phyloP scores from a whole-genome alignment of 2,329 filamentous ascomycete genomes.

The Fusarium proliferatum region DNA sequence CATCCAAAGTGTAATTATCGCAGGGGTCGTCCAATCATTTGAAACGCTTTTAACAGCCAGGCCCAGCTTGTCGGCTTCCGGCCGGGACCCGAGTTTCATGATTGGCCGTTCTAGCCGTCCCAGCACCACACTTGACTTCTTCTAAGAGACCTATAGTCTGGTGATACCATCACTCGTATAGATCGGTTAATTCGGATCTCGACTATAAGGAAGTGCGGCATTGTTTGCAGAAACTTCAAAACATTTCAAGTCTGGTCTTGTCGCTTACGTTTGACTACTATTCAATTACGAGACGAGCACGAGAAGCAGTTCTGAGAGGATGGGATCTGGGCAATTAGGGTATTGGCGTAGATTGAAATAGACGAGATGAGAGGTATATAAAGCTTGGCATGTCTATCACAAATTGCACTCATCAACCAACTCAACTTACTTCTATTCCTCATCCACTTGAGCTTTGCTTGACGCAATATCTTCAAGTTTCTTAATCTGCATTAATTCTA shows the following conservation, averaged over 20 bases:
- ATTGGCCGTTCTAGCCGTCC: not conserved
- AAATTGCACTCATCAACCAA: not conserved
- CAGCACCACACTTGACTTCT: not conserved
- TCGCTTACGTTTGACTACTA: not conserved
- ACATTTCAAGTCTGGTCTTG: not conserved
- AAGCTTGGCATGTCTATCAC: not conserved
- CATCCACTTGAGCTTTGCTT: constrained; percentile 14
- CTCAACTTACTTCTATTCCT: not conserved
- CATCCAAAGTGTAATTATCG: not conserved
- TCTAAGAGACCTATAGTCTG: not conserved
- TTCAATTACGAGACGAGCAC: not conserved
- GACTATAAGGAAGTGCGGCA: not conserved
- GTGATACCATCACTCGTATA: not conserved
- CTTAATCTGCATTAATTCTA: not conserved
- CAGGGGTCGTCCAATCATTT: not conserved
- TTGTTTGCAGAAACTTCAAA: not conserved
- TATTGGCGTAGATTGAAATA: not conserved
- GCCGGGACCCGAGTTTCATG: not conserved
- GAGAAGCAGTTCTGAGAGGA: not conserved
- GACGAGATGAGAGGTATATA: constrained; percentile 6
- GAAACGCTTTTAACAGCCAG: not conserved
- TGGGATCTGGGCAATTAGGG: not conserved
- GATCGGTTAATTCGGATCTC: not conserved
- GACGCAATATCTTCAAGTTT: constrained; percentile 7
- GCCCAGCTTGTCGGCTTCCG: not conserved